Conservation (phyloP, 352 stramenopile genomes). For the Phytophthora idaei region DNA sequence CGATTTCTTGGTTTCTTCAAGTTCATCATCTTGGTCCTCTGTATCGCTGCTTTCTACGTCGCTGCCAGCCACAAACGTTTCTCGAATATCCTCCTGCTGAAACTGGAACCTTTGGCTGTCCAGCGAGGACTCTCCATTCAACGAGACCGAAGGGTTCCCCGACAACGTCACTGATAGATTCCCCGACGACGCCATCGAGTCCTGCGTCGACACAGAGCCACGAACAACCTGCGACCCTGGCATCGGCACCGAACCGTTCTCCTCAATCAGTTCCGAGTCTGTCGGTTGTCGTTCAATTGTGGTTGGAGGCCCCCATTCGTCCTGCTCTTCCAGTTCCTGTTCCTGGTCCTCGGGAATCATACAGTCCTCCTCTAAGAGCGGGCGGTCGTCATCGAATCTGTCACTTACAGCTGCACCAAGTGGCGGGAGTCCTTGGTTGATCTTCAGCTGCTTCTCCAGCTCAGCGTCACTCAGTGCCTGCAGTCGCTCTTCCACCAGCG, state of each 20-base stretch:
- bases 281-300: conserved; percentile 29
- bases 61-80: conserved; percentile 55
- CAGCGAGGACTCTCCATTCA: conserved; percentile 26
- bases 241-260: conserved; percentile 55
- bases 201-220: conserved; percentile 11
- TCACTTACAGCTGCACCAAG: conserved; percentile 2
- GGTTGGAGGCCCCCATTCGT: conserved; percentile 46
- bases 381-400: conserved; percentile 48
- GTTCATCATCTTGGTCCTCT: conserved; percentile 20
- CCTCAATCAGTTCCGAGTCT: conserved; percentile 75
- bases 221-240: conserved; percentile 29
- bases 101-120: conserved; percentile 50
- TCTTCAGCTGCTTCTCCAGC: conserved; percentile 53
- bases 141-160: conserved; percentile 11
- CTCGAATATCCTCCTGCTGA: conserved; percentile 52
- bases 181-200: not conserved
- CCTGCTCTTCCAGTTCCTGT: conserved; percentile 53
- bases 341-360: conserved; percentile 71
- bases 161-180: conserved; percentile 16
- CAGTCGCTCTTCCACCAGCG: conserved; percentile 36
- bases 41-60: conserved; percentile 57
- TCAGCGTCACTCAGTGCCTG: conserved; percentile 25
- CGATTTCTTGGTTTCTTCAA: conserved; percentile 8
- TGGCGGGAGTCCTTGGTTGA: conserved; percentile 46
- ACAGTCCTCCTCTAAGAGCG: conserved; percentile 61